A percentile compares a stretch with the other conserved stretches of the same genome.
These are phyloP conservation scores for Saxispiralis lemnorum DNA, from an alignment of 495 filamentous ascomycete species.

Conservation along the genomic window DNA sequence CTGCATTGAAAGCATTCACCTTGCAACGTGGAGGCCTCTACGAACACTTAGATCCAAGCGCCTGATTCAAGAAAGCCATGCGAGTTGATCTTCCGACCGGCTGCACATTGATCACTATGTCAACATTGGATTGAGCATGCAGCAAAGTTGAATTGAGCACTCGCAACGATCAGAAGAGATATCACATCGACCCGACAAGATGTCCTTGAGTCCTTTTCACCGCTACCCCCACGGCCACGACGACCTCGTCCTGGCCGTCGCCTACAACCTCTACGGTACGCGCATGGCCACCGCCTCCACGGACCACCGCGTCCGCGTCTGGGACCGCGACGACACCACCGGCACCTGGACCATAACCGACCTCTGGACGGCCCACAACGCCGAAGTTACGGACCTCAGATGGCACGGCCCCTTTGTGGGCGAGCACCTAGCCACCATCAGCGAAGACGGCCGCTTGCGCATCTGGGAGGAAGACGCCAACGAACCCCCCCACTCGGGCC, in stretches of 20 bases:
- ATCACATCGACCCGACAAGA: constrained; percentile 2
- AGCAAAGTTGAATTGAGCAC: too few species aligned
- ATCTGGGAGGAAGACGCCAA: constrained; percentile 78
- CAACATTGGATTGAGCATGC: too few species aligned
- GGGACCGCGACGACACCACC: constrained; percentile 58
- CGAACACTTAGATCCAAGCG: too few species aligned
- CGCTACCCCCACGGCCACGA: constrained; percentile 40
- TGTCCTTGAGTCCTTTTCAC: constrained; percentile 17
- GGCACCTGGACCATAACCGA: constrained; percentile 59
- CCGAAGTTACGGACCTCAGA: constrained; percentile 79
- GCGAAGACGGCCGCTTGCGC: constrained; percentile 72
- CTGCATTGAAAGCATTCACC: too few species aligned
- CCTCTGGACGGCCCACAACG: constrained; percentile 78
- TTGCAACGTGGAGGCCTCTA: too few species aligned
- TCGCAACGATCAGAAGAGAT: too few species aligned
- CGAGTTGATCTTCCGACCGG: too few species aligned
- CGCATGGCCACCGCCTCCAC: constrained; percentile 79
- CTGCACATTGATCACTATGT: too few species aligned
- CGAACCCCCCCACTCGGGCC: constrained; percentile 48
- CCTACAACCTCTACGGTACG: constrained; percentile 59
- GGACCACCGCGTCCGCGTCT: constrained; percentile 87
- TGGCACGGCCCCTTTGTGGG: constrained; percentile 55
- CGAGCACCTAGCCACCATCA: constrained; percentile 49
- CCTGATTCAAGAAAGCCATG: too few species aligned
- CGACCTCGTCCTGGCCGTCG: constrained; percentile 50